These are phyloP conservation scores for Melampsora americana DNA, from an alignment of 1,284 basidiomycete species.

Conservation along the genomic window DNA sequence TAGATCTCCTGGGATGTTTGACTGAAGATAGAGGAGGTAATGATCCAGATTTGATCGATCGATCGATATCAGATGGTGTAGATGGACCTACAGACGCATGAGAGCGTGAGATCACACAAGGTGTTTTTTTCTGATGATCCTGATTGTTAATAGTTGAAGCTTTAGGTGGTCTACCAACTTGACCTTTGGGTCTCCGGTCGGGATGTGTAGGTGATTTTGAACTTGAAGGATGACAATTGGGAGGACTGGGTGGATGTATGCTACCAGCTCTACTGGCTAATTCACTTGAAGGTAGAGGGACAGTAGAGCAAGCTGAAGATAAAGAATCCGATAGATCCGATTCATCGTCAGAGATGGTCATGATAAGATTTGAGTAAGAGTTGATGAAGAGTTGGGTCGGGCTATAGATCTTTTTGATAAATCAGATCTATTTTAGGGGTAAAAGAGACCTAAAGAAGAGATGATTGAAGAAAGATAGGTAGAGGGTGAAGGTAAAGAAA, in stretches of 20 bases:
- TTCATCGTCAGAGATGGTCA: constrained; percentile 43
- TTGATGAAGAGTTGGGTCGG: neutral
- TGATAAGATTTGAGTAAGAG: neutral
- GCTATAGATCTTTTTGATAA: too few species aligned
- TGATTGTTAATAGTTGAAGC: constrained; percentile 15
- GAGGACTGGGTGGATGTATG: constrained; percentile 37
- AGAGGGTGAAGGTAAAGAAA: too few species aligned
- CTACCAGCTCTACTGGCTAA: constrained; percentile 39
- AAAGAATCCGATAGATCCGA: constrained; percentile 43
- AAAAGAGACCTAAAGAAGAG: too few species aligned
- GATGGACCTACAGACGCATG: constrained; percentile 17
- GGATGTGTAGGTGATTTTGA: constrained; percentile 27
- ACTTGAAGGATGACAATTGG: constrained; percentile 1
- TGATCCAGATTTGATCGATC: constrained; percentile 37
- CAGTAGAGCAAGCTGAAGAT: constrained; percentile 42
- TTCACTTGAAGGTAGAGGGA: constrained; percentile 44
- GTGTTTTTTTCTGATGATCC: constrained; percentile 32
- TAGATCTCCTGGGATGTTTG: constrained; percentile 15
- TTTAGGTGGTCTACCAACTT: constrained; percentile 30
- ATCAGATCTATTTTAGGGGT: too few species aligned
- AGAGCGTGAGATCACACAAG: constrained; percentile 11
- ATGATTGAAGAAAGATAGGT: too few species aligned
- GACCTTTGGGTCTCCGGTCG: constrained; percentile 35
- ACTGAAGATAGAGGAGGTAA: constrained; percentile 29
- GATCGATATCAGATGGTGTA: constrained; percentile 14